Evolutionary conservation across 164 flowering plant species (phyloP), one percentile per base, ranked within the genome.

Genomic region (Aristolochia californica): DNA sequence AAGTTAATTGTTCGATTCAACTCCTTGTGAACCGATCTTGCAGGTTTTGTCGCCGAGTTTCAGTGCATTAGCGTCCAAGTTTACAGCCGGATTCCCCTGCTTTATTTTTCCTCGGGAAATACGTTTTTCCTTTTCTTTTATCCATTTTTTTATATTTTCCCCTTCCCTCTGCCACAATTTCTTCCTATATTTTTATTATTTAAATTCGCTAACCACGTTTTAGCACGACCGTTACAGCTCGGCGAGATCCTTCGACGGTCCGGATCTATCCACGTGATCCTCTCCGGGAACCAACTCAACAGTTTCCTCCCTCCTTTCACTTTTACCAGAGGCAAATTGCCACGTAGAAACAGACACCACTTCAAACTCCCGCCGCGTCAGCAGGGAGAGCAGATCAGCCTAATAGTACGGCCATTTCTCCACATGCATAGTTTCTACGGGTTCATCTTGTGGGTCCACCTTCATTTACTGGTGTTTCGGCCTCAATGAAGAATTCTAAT

Each of bases 1-100:
- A 53, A 48, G 67, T 60, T 58, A 70, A 57, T 56, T 53, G 67
- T 69, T 72, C 56, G 68, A 74, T 68, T 73, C 68, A 76, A 68
- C 76, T 26, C 83, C 81, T 73, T 63, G n/a, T 72, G 82, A 80
- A 82, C 57, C 84, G 83, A 82, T 79, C 85, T 53, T 75, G 87
- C 85, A 73, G 75, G 78, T 72, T 85, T 59, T 84, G 77, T 72
- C 79, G 83, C 79, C 74, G 73, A 45, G 68, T 61, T 73, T 67
- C 55, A 52, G 67, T 69, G 80, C 76, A 79, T 79, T 70, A 74
- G 66, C 66, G 69, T 77, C 85, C 81, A 80, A 76, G 74, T 81
- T 78, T 78, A 73, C 83, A 76, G 79, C 82, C 83, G 81, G n/a
- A 78, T 79, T 74, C 83, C 73, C 72, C 79, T 75, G 77, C 77